Evolutionary conservation across 106 monocot genomes (phyloP).

Genomic region (Apostasia shenzhenica): DNA sequence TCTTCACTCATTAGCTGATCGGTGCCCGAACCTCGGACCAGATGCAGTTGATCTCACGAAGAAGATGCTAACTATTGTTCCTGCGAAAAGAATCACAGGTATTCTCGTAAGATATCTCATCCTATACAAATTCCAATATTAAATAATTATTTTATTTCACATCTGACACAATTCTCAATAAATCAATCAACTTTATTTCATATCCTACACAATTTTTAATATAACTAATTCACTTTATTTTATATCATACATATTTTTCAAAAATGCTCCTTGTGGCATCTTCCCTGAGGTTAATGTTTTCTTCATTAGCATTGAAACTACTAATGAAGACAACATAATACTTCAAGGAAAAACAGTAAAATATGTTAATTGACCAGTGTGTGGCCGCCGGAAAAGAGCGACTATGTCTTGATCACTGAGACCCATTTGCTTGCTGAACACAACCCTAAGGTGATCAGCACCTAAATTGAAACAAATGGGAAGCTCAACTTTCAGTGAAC

Average conservation of each 20-base stretch:
- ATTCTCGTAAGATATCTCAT: neutral
- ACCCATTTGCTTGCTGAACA: constrained; percentile 72
- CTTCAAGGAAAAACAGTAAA: neutral
- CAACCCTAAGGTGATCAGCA: constrained; percentile 74
- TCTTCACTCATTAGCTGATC: constrained; percentile 5
- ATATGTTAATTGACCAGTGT: constrained; percentile 51
- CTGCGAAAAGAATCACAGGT: constrained; percentile 15
- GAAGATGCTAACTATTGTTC: constrained; percentile 21
- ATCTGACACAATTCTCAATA: too few species aligned
- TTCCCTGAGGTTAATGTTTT: constrained; percentile 27
- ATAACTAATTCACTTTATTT: too few species aligned
- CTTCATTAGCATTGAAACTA: neutral
- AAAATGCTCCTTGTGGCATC: constrained; percentile 64
- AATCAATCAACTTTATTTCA: too few species aligned
- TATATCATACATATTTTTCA: too few species aligned
- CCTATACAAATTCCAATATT: too few species aligned
- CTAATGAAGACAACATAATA: neutral
- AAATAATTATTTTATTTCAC: too few species aligned
- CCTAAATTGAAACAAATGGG: constrained; percentile 24
- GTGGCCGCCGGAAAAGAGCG: constrained; percentile 87
- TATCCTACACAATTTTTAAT: too few species aligned
- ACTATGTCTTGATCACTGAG: constrained; percentile 87
- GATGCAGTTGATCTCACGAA: constrained; percentile 17
- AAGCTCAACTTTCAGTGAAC: too few species aligned
- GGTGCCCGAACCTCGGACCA: constrained; percentile 11